A percentile compares a stretch with the other conserved stretches of the same genome.
Conservation (phyloP, 768 basidiomycete species). For the Melanogaster broomeanus region DNA sequence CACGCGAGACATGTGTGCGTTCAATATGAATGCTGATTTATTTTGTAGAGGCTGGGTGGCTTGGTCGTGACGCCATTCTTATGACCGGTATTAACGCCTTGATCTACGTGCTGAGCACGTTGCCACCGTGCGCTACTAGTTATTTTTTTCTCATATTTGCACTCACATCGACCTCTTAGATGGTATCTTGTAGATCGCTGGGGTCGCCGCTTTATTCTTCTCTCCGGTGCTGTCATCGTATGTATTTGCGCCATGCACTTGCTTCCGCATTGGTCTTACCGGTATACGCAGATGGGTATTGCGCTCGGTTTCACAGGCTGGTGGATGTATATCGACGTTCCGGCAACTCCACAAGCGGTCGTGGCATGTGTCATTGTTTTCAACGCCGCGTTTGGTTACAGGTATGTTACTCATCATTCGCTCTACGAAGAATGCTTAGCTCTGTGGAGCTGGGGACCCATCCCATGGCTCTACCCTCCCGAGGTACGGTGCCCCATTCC, state of each 20-base stretch:
- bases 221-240: constrained; percentile 83
- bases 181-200: constrained; percentile 95
- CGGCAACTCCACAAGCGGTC: constrained; percentile 83
- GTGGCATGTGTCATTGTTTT: constrained; percentile 88
- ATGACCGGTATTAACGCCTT: constrained; percentile 95
- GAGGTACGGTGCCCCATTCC: constrained; percentile 48
- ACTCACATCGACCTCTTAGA: constrained; percentile 38
- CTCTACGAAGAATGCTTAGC: constrained; percentile 1
- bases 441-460: constrained; percentile 68
- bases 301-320: constrained; percentile 82
- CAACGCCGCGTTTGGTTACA: constrained; percentile 93
- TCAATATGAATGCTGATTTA: constrained; percentile 6
- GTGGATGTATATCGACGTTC: constrained; percentile 91
- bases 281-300: constrained; percentile 66
- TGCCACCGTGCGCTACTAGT: constrained; percentile 71
- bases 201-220: constrained; percentile 84
- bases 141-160: constrained; percentile 1
- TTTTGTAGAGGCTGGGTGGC: constrained; percentile 85
- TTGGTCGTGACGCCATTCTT: constrained; percentile 88
- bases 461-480: constrained; percentile 88
- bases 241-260: constrained; percentile 23
- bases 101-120: constrained; percentile 75
- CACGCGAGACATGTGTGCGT: neutral
- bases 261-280: constrained; percentile 4
- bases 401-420: constrained; percentile 37